phyloP scores from a whole-genome alignment of 2,329 filamentous ascomycete genomes.

The Geosmithia morbida region DNA sequence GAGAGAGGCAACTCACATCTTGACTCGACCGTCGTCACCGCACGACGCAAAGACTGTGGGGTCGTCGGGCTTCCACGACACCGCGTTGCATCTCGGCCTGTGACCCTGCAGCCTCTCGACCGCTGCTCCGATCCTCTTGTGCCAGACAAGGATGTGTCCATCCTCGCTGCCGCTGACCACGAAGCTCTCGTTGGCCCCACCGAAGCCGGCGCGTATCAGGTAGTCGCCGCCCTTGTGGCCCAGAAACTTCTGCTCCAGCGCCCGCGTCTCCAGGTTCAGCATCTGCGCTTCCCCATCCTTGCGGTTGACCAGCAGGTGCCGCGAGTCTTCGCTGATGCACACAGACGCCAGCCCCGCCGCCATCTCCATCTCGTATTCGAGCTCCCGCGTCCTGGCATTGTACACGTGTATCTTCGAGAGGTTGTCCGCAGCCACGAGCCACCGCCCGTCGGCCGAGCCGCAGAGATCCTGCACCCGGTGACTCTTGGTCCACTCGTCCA shows the following conservation, averaged over 20 bases:
- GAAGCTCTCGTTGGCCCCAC: constrained; percentile 84
- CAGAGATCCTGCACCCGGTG: constrained; percentile 74
- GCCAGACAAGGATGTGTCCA: constrained; percentile 73
- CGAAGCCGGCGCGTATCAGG: constrained; percentile 72
- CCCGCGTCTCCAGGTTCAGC: constrained; percentile 59
- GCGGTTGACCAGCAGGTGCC: constrained; percentile 69
- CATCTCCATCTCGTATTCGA: constrained; percentile 56
- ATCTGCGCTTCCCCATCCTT: constrained; percentile 63
- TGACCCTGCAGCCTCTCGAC: constrained; percentile 71
- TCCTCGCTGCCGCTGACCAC: constrained; percentile 83
- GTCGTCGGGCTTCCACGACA: constrained; percentile 77
- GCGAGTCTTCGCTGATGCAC: constrained; percentile 68
- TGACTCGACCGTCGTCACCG: constrained; percentile 73
- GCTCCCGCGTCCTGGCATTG: constrained; percentile 59
- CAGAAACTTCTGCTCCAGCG: constrained; percentile 54
- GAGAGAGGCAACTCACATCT: constrained; percentile 84
- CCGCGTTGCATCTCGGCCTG: constrained; percentile 64
- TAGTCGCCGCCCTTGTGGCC: constrained; percentile 64
- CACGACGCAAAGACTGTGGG: constrained; percentile 79
- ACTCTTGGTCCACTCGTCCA: constrained; percentile 52
- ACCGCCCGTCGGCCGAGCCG: constrained; percentile 66
- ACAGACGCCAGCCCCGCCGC: constrained; percentile 63
- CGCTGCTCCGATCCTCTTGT: constrained; percentile 63
- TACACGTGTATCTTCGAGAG: constrained; percentile 64
- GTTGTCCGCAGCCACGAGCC: constrained; percentile 66